Evolutionary conservation across 2,329 filamentous ascomycete genomes (phyloP), one percentile per base, ranked within the genome.

Genomic region (Ophiostoma triangulosporum): DNA sequence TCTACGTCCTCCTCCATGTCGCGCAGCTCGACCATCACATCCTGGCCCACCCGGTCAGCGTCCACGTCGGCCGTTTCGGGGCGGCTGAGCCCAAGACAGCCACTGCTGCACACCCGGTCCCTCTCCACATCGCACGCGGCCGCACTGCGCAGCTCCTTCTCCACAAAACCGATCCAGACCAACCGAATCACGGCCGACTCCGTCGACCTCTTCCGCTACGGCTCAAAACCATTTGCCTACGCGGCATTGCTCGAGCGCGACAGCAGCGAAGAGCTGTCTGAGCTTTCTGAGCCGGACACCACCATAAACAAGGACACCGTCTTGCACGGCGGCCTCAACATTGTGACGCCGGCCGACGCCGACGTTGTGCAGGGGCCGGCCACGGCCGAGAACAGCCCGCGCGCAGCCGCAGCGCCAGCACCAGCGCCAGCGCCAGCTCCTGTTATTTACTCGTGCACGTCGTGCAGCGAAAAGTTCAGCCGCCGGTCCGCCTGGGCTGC

Each of bases 401-500:
- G 45, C 26, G 14, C 20, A 5, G 17, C 15, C 17, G 24, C n/a
- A 12, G 20, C n/a, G 22, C n/a, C n/a, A n/a, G n/a, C n/a, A n/a
- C n/a, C n/a, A n/a, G n/a, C n/a, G n/a, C n/a, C n/a, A n/a, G n/a
- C n/a, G n/a, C n/a, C n/a, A n/a, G n/a, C n/a, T n/a, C 60, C 6
- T 62, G 68, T 24, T 74, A 72, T 75, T 27, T 77, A 77, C 64
- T 77, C 74, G 74, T 77, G 74, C 61, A 77, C 74, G 4, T 75
- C 73, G 17, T 77, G 73, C 64, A 79, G 83, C 63, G 81, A 81
- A 49, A 80, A 78, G 46, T 81, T 84, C 62, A 80, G 81, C 68
- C 74, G 79, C 58, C 83, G 83, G 63, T 81, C 81, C 58, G 80
- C 84, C 64, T 85, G 77, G 81, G 83, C 83, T 65, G 74, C 78